Base-by-base conservation (phyloP, 2,329 filamentous ascomycete species). In the Diplodia sapinea region DNA sequence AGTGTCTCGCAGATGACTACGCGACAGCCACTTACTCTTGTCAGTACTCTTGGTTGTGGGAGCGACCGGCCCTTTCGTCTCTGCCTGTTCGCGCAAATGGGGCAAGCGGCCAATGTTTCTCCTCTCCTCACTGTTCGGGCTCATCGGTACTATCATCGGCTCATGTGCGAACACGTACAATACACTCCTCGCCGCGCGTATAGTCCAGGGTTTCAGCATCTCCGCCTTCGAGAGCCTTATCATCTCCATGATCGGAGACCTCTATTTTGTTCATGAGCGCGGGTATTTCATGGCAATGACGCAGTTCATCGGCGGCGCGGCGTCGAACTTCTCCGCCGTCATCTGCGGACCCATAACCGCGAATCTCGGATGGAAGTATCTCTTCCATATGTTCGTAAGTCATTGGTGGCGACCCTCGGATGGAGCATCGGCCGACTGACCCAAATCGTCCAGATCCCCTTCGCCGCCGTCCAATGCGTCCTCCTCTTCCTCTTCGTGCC, bases 221-320 rank as follows among this genome's bases (percentile, higher is more conserved):
- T 61, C 56, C 1, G 80, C 81, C 8, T 67, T 83, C 0, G 74
- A 74, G 38, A 82, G 85, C 70, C 6, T 61, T 3, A 64, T 61
- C 56, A 49, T 61, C 56, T 61, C 56, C 66, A 82, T 84, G 74
- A 78, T 84, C 8, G 79, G 79, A 15, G 82, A 84, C 69, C 62
- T 85, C 47, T 84, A 81, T 72, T 84, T 84, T 67, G 77, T 84
- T 3, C 82, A 84, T 61, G 75, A 85, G 67, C 77, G 80, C 23
- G 83, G 80, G 0, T 73, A 76, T 2, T 82, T 82, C 79, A 87
- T 85, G 68, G 76, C 74, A 0, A 76, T 83, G 12, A 86, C 82
- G 50, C 52, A 74, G 68, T 62, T 62, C 43, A 74, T 82, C 66
- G 80, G 76, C 68, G 31, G 33, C 67, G 8, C n/a, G 65, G 8